These are phyloP conservation scores for Rhodamnia rubescens DNA, from an alignment of 345 rosid species.

Conservation along the genomic window DNA sequence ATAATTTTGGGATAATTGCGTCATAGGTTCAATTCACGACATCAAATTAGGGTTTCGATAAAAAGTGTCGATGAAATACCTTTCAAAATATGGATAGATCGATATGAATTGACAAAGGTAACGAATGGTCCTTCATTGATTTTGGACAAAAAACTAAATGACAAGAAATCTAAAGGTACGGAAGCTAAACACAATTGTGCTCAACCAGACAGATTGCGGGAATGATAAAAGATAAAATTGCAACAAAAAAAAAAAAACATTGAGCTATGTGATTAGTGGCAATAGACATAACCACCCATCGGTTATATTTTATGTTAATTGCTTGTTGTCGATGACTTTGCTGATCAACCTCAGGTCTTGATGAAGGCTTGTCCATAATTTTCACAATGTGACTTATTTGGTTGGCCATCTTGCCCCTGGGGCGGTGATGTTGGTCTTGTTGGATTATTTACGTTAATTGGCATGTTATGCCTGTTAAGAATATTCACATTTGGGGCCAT, in stretches of 20 bases:
- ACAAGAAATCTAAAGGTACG: no score
- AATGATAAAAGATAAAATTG: background rate
- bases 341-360: background rate
- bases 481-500: no score
- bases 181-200: no score
- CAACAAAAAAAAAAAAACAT: background rate
- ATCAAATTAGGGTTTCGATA: fast-evolving
- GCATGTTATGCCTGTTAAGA: no score
- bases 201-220: background rate
- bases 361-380: background rate
- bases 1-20: background rate
- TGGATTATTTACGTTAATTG: no score
- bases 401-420: no score
- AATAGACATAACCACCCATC: background rate
- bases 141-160: no score
- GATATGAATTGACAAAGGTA: background rate
- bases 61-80: background rate
- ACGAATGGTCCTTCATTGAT: background rate
- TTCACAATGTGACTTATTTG: no score
- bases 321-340: background rate
- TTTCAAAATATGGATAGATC: background rate
- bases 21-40: background rate
- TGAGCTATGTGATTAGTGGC: background rate
- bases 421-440: no score
- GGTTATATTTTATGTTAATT: background rate